Evolutionary conservation across 1,284 basidiomycete species (phyloP), one percentile per base, ranked within the genome.

Genomic region (Omphalotus olearius): DNA sequence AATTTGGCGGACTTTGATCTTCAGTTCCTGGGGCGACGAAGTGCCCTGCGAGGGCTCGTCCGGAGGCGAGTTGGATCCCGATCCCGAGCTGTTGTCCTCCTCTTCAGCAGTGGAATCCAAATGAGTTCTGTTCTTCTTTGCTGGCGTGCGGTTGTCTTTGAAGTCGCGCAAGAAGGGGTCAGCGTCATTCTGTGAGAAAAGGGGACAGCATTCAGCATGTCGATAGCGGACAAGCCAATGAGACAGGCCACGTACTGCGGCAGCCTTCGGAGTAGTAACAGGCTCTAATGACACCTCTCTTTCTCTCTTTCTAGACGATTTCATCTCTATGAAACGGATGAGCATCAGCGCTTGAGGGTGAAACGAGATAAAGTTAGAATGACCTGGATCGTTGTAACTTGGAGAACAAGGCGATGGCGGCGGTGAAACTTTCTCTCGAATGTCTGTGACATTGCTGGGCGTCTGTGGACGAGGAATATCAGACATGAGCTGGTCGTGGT

Each of bases 231-330:
- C 48, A 57, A 48, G 44, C 23, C 35, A 41, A 44, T 28, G 17
- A 47, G 18, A 66, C 64, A 44, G 26, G 30, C 30, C 7, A 33
- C 30, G 7, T 33, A 33, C 69, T 69, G 52, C 70, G 59, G 50
- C 65, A 59, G 46, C 74, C 69, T 62, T 74, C 75, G 16, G 83
- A 79, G 6, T 69, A 69, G 43, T 79, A 76, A 70, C 71, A 48
- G 85, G 84, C 64, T 89, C 87, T 26, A 83, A 65, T 25, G 87
- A 90, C 17, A 84, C 79, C 66, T 89, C 85, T 38, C 87, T 73
- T 64, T 88, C 85, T 56, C 87, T 77, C 65, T 90, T 90, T 62
- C 66, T 64, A 45, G 73, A 66, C 28, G 66, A 59, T 6, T 59
- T 66, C 45, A 62, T 59, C 52, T 72, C 72, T 75, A 57, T 55